Evolutionary conservation across 2,329 filamentous ascomycete species (phyloP), one percentile per base, ranked within the genome.

Genomic region (Pseudogymnoascus sp.): DNA sequence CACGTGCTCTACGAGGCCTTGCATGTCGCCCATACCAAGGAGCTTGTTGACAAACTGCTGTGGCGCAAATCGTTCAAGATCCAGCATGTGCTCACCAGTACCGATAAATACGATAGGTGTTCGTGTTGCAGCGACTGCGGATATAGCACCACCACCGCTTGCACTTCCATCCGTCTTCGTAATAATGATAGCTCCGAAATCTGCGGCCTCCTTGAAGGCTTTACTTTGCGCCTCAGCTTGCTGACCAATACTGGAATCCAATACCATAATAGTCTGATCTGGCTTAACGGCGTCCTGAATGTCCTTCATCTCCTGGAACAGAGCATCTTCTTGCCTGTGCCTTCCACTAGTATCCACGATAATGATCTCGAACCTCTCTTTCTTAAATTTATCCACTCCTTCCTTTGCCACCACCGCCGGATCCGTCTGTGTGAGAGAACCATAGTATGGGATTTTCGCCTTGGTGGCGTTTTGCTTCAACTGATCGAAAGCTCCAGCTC

Each of bases 401-500:
- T 97, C 93, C n/a, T 86, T 85, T 0, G 95, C 93, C 16, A 99
- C 95, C 5, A 92, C 87, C 0, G 93, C 92, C 0, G 95, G 95
- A 73, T 99, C 95, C 6, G 93, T 97, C 78, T 99, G 92, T 2
- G 93, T 99, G 67, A 99, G 81, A 64, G 91, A 96, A 71, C 95
- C 95, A 75, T 96, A 99, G 82, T 99, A 99, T 8, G 95, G 95
- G 61, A 99, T 97, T 80, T 97, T 97, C 61, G 95, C 95, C 76
- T 97, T 99, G 35, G 92, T 97, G 1, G 95, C 95, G 75, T 99
- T 99, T 78, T 99, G 95, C 79, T 97, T 97, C 75, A 99, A 77
- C 79, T 99, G 95, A 74, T 99, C 95, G 70, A 99, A 99, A 44
- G 95, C 95, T 81, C 95, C 95, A 35, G 95, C 95, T 79, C 95